Conservation (phyloP, 108 stramenopile species). For the Cyclostephanos tholiformis region DNA sequence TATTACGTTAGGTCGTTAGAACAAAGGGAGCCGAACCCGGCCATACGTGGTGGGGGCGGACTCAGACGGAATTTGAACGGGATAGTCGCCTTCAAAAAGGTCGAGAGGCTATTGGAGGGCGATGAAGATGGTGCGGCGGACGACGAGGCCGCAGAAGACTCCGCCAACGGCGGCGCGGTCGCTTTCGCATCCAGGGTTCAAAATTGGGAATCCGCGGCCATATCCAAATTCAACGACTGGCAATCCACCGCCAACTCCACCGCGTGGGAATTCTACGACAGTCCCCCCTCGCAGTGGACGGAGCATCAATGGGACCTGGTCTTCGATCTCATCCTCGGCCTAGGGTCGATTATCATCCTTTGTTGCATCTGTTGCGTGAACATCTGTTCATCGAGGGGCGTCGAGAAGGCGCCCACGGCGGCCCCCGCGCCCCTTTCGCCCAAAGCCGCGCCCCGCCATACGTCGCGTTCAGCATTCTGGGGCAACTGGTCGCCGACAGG, state of each 20-base stretch:
- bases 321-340: slow-evolving; percentile 2
- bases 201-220: not conserved
- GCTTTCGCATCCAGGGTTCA: not conserved
- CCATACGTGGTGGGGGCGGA: too few relatives aligned
- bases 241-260: slow-evolving; percentile 20
- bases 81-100: not conserved
- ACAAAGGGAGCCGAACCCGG: too few relatives aligned
- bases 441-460: too few relatives aligned
- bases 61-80: too few relatives aligned
- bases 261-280: slow-evolving; percentile 36
- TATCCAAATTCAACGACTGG: too few relatives aligned
- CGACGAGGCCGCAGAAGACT: not conserved
- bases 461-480: too few relatives aligned
- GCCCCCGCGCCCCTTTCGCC: too few relatives aligned
- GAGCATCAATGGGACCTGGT: slow-evolving; percentile 31
- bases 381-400: too few relatives aligned
- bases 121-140: not conserved
- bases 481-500: too few relatives aligned
- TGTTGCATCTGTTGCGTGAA: too few relatives aligned
- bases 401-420: too few relatives aligned
- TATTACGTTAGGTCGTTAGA: too few relatives aligned
- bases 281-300: slow-evolving; percentile 34
- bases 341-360: slow-evolving; percentile 1
- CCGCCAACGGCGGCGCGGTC: not conserved
- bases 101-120: not conserved